phyloP scores from a whole-genome alignment of 1,284 basidiomycete genomes.

The Heliocybe sulcata region DNA sequence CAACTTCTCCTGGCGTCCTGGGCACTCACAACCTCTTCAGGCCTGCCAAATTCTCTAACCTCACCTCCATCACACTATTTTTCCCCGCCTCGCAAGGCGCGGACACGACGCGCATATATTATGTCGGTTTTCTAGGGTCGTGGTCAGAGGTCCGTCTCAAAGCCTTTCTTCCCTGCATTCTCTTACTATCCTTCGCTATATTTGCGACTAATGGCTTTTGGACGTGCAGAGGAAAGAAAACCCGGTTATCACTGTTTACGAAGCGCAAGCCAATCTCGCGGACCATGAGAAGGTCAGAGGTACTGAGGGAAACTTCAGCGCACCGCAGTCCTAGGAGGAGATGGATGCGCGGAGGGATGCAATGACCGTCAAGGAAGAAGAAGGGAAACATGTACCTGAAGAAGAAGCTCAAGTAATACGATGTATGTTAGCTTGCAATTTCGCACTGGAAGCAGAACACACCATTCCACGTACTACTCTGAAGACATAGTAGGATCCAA shows the following conservation, averaged over 20 bases:
- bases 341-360: too few species aligned
- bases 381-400: too few species aligned
- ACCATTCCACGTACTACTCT: too few species aligned
- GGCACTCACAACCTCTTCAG: too few species aligned
- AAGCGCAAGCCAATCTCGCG: slow-evolving; percentile 70
- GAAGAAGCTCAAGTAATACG: background rate
- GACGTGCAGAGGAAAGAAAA: slow-evolving; percentile 60
- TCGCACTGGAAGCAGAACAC: too few species aligned
- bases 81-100: slow-evolving; percentile 70
- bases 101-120: slow-evolving; percentile 63
- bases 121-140: slow-evolving; percentile 72
- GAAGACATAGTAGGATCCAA: too few species aligned
- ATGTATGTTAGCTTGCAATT: background rate
- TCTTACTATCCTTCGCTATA: background rate
- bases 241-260: slow-evolving; percentile 72
- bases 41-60: slow-evolving; percentile 69
- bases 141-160: slow-evolving; percentile 56
- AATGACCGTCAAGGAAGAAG: background rate
- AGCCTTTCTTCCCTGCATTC: background rate
- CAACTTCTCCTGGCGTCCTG: too few species aligned
- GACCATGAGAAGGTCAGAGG: slow-evolving; percentile 79
- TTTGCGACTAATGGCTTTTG: slow-evolving; percentile 3
- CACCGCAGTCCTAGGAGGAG: slow-evolving; percentile 23
- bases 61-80: slow-evolving; percentile 67
- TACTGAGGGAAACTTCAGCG: slow-evolving; percentile 47